A percentile compares a stretch with the other conserved stretches of the same genome.
Evolutionary conservation across 768 basidiomycete genomes (phyloP).

Genomic region (Crassisporium funariophilum): DNA sequence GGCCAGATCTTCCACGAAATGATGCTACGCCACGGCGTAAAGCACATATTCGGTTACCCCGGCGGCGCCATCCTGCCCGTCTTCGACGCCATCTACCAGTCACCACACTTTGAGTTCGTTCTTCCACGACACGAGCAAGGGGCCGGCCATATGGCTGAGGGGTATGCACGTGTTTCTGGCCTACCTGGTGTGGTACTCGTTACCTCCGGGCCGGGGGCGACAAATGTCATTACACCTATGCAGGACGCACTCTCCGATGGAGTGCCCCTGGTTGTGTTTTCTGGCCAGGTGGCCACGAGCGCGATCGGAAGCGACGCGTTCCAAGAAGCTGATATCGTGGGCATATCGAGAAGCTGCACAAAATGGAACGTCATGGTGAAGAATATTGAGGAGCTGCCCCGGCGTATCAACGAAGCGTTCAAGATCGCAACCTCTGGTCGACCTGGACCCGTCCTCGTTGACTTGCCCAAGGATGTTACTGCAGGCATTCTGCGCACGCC

Average conservation of each 20-base stretch:
- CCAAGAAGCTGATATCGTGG: slow-evolving; percentile 97
- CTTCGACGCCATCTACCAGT: slow-evolving; percentile 99
- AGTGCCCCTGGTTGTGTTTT: slow-evolving; percentile 92
- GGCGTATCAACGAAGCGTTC: slow-evolving; percentile 98
- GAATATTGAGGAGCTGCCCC: slow-evolving; percentile 90
- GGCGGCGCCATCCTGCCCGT: slow-evolving; percentile 98
- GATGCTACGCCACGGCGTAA: slow-evolving; percentile 97
- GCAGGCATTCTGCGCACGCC: slow-evolving; percentile 87
- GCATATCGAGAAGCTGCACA: slow-evolving; percentile 95
- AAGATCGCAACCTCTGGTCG: slow-evolving; percentile 97
- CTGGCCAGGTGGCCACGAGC: slow-evolving; percentile 98
- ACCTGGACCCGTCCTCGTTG: slow-evolving; percentile 96
- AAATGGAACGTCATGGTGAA: slow-evolving; percentile 99
- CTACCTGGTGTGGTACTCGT: slow-evolving; percentile 98
- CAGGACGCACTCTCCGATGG: slow-evolving; percentile 97
- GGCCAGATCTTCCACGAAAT: slow-evolving; percentile 99
- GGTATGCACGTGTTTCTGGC: slow-evolving; percentile 96
- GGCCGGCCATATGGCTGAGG: slow-evolving; percentile 98
- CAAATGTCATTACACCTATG: slow-evolving; percentile 97
- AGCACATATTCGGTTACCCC: slow-evolving; percentile 97
- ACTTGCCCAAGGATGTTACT: slow-evolving; percentile 98
- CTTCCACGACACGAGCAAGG: slow-evolving; percentile 98
- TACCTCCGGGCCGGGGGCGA: slow-evolving; percentile 97
- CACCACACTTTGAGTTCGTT: slow-evolving; percentile 91
- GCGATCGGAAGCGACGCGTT: slow-evolving; percentile 99